These are phyloP conservation scores for Mycena floridula DNA, from an alignment of 768 basidiomycete genomes.

Conservation along the genomic window DNA sequence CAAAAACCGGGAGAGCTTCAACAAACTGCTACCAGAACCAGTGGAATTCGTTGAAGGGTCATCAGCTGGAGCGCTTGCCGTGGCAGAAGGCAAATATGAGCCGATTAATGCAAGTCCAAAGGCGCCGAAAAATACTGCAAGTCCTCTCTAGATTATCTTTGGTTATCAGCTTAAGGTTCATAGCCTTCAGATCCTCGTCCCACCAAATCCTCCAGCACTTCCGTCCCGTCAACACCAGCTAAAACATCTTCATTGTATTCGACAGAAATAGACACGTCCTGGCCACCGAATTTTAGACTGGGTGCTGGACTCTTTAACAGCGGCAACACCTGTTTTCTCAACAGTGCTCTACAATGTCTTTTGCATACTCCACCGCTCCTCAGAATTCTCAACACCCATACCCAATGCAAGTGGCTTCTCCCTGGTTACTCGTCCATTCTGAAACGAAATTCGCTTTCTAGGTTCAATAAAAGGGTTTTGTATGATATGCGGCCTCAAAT, in stretches of 20 bases:
- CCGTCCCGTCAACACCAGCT: constrained; percentile 11
- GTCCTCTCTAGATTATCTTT: constrained; percentile 3
- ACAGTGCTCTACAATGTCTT: constrained; percentile 90
- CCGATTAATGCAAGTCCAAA: constrained; percentile 71
- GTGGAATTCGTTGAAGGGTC: constrained; percentile 84
- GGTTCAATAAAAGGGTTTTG: constrained; percentile 57
- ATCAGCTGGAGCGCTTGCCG: constrained; percentile 66
- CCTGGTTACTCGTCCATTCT: constrained; percentile 6
- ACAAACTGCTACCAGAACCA: constrained; percentile 71
- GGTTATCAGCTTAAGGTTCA: neutral
- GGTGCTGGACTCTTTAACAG: constrained; percentile 74
- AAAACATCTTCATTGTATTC: constrained; percentile 37
- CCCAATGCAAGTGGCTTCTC: constrained; percentile 51
- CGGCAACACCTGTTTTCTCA: constrained; percentile 95
- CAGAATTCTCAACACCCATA: constrained; percentile 47
- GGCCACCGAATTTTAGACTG: constrained; percentile 44
- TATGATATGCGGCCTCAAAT: constrained; percentile 68
- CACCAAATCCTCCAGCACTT: constrained; percentile 21
- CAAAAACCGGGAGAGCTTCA: constrained; percentile 70
- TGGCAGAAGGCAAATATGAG: constrained; percentile 72
- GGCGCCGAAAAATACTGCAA: too few species aligned
- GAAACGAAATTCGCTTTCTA: constrained; percentile 18
- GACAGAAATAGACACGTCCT: constrained; percentile 53
- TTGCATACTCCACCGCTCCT: constrained; percentile 89
- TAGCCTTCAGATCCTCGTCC: constrained; percentile 15